These are phyloP conservation scores for Ambispora gerdemannii DNA, from an alignment of 192 early-diverging fungal species.

Conservation along the genomic window DNA sequence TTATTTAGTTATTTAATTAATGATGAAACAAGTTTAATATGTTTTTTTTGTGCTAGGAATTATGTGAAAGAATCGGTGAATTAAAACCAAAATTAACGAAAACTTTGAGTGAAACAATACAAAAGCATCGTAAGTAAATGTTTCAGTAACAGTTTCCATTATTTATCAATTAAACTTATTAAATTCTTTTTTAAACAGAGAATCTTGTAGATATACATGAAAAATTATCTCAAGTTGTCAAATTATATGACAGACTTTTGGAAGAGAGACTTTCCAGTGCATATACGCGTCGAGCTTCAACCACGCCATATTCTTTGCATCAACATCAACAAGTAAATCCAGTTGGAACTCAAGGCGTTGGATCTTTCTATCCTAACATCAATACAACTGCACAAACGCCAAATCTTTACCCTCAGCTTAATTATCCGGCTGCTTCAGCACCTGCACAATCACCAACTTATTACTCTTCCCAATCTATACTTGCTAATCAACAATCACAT, in stretches of 20 bases:
- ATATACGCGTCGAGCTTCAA: conserved; percentile 27
- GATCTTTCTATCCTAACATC: conserved; percentile 19
- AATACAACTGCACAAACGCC: background rate
- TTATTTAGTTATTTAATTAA: conserved; percentile 7
- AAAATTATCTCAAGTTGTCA: conserved; percentile 76
- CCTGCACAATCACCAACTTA: conserved; percentile 20
- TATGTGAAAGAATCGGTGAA: conserved; percentile 84
- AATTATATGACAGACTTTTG: conserved; percentile 84
- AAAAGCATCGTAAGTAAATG: conserved; percentile 64
- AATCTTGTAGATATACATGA: conserved; percentile 76
- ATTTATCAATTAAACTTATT: conserved; percentile 8
- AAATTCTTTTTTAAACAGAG: conserved; percentile 29
- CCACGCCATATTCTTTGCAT: background rate
- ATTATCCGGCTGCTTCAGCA: conserved; percentile 28
- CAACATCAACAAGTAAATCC: background rate
- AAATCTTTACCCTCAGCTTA: conserved; percentile 13
- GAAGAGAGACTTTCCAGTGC: conserved; percentile 62
- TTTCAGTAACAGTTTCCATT: background rate
- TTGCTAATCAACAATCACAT: conserved; percentile 13
- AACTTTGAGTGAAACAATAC: conserved; percentile 67
- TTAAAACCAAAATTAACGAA: conserved; percentile 81
- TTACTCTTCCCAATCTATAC: conserved; percentile 6
- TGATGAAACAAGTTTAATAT: background rate
- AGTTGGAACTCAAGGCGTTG: background rate
- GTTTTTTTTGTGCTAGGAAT: conserved; percentile 32